Base-by-base conservation (phyloP, 139 green algal genomes). In the Coelastrella sp. region DNA sequence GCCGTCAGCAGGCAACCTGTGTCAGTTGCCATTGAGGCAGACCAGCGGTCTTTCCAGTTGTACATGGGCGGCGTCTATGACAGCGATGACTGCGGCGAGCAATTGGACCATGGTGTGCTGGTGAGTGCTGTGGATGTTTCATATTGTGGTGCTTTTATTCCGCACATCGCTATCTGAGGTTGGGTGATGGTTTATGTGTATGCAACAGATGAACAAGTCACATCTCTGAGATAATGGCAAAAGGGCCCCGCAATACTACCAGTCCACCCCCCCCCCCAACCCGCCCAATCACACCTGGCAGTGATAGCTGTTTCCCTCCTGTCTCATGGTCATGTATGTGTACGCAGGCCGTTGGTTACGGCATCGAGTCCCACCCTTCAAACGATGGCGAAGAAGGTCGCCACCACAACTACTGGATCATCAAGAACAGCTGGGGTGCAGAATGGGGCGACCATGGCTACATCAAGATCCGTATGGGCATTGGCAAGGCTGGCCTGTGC, bases 361-460 rank as follows among this genome's bases (percentile, higher is more conserved):
- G 91, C 61, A 47, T 80, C 20, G 92, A 92, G 23, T 68, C 90
- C 6, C 71, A 61, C 61, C 10, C 56, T 16, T 59, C 68, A 0
- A 73, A 7, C 7, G 47, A 47, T 58, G 85, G 32, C 22, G 85
- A 68, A 20, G 74, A 59, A 13, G 85, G 10, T 54, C 32, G 59
- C 22, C 8, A 54, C 58, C 65, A 47, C 60, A 79, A 83, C 77
- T 73, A 91, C 56, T 73, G 65, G 95, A 96, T 98, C 22, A 93
- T 99, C 4, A 99, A 99, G 95, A 99, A 99, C 96, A 93, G 87
- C 58, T 99, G 98, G 98, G 96, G 98, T 32, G 92, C 3, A 3
- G 64, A 80, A 47, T 98, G 96, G 96, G 97, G 97, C 60, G 91
- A 94, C 65, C 56, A 95, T 82, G 94, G 88, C 54, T 91, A 77